phyloP scores from a whole-genome alignment of 805 yeast species.

The Saturnispora besseyi region DNA sequence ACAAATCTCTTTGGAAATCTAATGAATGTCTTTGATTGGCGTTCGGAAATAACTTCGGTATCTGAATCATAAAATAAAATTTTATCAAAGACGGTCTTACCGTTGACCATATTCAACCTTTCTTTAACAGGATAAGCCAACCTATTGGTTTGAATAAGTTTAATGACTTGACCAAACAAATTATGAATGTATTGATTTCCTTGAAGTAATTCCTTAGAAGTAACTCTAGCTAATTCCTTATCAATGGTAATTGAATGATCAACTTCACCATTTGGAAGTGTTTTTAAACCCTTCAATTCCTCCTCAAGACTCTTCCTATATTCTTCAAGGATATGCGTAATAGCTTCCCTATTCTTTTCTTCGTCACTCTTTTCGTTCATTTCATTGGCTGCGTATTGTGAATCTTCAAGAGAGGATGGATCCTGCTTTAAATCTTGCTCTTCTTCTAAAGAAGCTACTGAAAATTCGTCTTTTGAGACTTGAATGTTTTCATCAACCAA shows the following conservation, averaged over 20 bases:
- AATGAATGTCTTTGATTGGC: slow-evolving; percentile 8
- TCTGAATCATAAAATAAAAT: slow-evolving; percentile 9
- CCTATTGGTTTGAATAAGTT: slow-evolving; percentile 23
- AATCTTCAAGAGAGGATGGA: slow-evolving; percentile 1
- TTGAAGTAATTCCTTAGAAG: slow-evolving; percentile 18
- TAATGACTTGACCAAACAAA: slow-evolving; percentile 23
- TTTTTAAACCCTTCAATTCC: neutral
- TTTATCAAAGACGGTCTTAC: slow-evolving; percentile 18
- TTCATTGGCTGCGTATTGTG: slow-evolving; percentile 6
- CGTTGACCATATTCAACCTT: slow-evolving; percentile 19
- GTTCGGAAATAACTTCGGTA: slow-evolving; percentile 10
- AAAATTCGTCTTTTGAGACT: neutral
- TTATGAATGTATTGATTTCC: slow-evolving; percentile 25
- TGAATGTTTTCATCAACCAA: neutral
- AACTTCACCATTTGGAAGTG: neutral
- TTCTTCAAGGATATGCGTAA: neutral
- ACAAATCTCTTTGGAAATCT: slow-evolving; percentile 32
- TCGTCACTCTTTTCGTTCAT: neutral
- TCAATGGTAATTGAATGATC: slow-evolving; percentile 23
- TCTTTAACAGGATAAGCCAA: slow-evolving; percentile 26
- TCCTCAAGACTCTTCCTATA: neutral
- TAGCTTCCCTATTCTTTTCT: slow-evolving; percentile 1
- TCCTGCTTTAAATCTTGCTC: slow-evolving; percentile 1
- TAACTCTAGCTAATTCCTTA: slow-evolving; percentile 18
- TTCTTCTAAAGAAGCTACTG: slow-evolving; percentile 4